A percentile compares a stretch with the other conserved stretches of the same genome.
These are phyloP conservation scores for Hirsutella rhossiliensis DNA, from an alignment of 2,329 filamentous ascomycete genomes.

Conservation along the genomic window DNA sequence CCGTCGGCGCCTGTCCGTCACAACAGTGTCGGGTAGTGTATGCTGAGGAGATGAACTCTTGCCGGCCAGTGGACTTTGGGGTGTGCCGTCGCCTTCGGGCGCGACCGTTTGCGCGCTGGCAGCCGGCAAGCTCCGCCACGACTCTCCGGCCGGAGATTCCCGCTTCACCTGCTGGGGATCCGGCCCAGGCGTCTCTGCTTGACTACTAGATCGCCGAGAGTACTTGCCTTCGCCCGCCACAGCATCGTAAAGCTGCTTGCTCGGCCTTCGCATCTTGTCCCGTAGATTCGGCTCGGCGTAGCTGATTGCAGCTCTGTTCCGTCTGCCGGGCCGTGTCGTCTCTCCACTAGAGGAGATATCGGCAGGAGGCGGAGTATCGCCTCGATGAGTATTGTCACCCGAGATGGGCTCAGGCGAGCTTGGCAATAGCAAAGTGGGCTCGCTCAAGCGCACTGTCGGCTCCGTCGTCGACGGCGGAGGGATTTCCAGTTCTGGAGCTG, in stretches of 20 bases:
- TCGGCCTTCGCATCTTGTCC: slow-evolving; percentile 74
- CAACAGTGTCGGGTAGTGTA: slow-evolving; percentile 19
- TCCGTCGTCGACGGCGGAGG: slow-evolving; percentile 7
- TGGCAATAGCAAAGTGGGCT: slow-evolving; percentile 30
- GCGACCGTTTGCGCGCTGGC: slow-evolving; percentile 1
- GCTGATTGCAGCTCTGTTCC: slow-evolving; percentile 57
- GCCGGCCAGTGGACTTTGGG: slow-evolving; percentile 29
- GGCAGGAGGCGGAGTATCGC: slow-evolving; percentile 47
- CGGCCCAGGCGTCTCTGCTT: slow-evolving; percentile 12
- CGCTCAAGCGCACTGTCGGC: slow-evolving; percentile 18
- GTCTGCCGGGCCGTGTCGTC: slow-evolving; percentile 51
- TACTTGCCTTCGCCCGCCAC: slow-evolving; percentile 53
- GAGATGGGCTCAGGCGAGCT: slow-evolving; percentile 35
- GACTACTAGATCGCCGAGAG: slow-evolving; percentile 30
- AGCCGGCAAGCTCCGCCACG: slow-evolving; percentile 17
- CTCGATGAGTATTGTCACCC: slow-evolving; percentile 18
- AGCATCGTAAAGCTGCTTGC: slow-evolving; percentile 63
- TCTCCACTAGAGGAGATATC: slow-evolving; percentile 45
- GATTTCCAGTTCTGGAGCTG: slow-evolving; percentile 6
- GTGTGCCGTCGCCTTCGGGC: slow-evolving; percentile 10
- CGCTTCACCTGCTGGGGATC: slow-evolving; percentile 19
- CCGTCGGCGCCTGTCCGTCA: slow-evolving; percentile 28
- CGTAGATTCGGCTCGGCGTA: slow-evolving; percentile 74
- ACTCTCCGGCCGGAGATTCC: slow-evolving; percentile 17
- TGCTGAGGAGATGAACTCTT: slow-evolving; percentile 18